These are phyloP conservation scores for Pholiota adiposa DNA, from an alignment of 1,284 basidiomycete species.

Conservation along the genomic window DNA sequence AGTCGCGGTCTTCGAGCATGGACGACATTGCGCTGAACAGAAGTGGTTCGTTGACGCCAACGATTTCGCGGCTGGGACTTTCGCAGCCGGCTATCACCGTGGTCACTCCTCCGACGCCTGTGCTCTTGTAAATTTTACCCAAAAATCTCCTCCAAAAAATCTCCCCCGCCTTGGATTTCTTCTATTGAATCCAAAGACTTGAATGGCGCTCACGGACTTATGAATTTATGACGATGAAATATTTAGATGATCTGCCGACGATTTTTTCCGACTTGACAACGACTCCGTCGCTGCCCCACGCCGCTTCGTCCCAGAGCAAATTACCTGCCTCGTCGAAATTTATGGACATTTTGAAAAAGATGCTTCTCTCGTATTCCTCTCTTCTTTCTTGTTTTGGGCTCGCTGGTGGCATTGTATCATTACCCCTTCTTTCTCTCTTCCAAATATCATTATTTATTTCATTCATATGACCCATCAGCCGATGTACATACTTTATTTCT, in stretches of 20 bases:
- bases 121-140: background rate
- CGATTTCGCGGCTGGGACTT: slow-evolving; percentile 21
- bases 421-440: background rate
- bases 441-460: slow-evolving; percentile 8
- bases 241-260: background rate
- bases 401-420: background rate
- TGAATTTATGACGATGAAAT: background rate
- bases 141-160: background rate
- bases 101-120: slow-evolving; percentile 9
- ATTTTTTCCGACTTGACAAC: background rate
- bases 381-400: background rate
- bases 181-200: background rate
- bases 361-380: background rate
- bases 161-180: background rate
- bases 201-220: no score
- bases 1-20: slow-evolving; percentile 31
- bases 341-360: background rate
- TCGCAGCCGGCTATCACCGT: slow-evolving; percentile 6
- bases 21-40: slow-evolving; percentile 28
- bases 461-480: background rate
- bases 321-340: background rate
- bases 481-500: no score
- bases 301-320: background rate
- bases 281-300: background rate
- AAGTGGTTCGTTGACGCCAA: slow-evolving; percentile 37